These are phyloP conservation scores for Dunaliella primolecta DNA, from an alignment of 139 green algal genomes.

Conservation along the genomic window DNA sequence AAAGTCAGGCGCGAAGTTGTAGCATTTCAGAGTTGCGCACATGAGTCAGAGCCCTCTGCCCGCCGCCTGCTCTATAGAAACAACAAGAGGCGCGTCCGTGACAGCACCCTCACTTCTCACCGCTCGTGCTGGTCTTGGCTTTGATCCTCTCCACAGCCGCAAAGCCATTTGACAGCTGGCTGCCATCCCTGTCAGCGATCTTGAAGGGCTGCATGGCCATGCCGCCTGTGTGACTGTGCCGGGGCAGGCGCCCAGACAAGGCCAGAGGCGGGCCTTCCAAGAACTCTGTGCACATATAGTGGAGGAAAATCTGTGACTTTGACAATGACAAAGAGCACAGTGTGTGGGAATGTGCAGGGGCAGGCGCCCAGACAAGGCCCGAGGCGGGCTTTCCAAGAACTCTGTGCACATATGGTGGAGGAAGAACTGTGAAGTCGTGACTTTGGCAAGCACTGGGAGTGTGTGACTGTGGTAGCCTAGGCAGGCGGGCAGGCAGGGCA, in stretches of 20 bases:
- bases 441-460: too few relatives aligned
- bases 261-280: not conserved
- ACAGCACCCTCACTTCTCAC: too few relatives aligned
- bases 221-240: slow-evolving; percentile 7
- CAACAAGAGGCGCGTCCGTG: too few relatives aligned
- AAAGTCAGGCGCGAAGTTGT: too few relatives aligned
- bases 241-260: not conserved
- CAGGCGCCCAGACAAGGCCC: not conserved
- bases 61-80: too few relatives aligned
- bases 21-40: too few relatives aligned
- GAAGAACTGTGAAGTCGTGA: too few relatives aligned
- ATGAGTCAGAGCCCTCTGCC: too few relatives aligned
- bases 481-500: not conserved
- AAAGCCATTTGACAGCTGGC: not conserved
- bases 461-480: slow-evolving; percentile 6
- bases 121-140: not conserved
- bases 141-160: slow-evolving; percentile 3
- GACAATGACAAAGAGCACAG: too few relatives aligned
- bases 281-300: slow-evolving; percentile 2
- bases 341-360: not conserved
- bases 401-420: too few relatives aligned
- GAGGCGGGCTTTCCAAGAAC: not conserved
- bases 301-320: too few relatives aligned
- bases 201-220: not conserved
- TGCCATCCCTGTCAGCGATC: too few relatives aligned